These are phyloP conservation scores for Fistulinella prunicolor DNA, from an alignment of 768 basidiomycete genomes.

Conservation along the genomic window DNA sequence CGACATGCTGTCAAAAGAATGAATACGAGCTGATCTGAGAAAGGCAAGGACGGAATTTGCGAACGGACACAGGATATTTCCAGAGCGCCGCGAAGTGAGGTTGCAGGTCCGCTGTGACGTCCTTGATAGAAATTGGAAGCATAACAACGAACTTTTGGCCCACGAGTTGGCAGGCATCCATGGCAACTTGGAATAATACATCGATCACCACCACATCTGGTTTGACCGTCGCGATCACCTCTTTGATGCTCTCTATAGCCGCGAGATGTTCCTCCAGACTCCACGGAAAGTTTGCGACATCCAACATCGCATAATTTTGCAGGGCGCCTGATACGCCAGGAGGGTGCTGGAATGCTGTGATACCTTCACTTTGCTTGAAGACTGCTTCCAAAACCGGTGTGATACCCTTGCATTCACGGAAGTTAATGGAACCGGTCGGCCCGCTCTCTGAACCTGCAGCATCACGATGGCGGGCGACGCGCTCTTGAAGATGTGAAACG, in stretches of 20 bases:
- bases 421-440: not conserved
- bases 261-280: not conserved
- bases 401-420: not conserved
- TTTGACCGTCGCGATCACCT: not conserved
- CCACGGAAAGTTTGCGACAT: not conserved
- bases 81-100: not conserved
- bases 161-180: not conserved
- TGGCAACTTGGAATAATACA: not conserved
- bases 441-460: not conserved
- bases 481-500: not conserved
- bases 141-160: not conserved
- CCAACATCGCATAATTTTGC: not conserved
- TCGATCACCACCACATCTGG: not conserved
- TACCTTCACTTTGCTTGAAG: not conserved
- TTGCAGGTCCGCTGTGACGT: not conserved
- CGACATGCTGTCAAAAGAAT: not conserved
- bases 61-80: not conserved
- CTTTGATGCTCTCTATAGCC: not conserved
- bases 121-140: not conserved
- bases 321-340: not conserved
- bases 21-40: not conserved
- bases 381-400: not conserved
- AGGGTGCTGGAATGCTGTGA: not conserved
- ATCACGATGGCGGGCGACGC: not conserved
- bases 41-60: not conserved